phyloP scores from a whole-genome alignment of 257 asterid genomes.

The Verbena officinalis region DNA sequence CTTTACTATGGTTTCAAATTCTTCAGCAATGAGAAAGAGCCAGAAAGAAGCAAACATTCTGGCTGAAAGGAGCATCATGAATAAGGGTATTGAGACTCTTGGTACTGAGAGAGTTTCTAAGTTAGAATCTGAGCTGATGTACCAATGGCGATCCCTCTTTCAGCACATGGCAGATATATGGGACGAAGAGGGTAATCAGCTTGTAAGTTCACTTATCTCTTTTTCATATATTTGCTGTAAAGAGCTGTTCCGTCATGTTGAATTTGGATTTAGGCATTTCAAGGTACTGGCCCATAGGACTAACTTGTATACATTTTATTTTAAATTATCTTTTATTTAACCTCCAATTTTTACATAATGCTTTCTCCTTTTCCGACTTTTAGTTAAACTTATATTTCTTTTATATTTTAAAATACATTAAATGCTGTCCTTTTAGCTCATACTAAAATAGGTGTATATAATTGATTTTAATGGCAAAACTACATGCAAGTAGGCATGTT shows the following conservation, averaged over 20 bases:
- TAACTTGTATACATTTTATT: too few species aligned
- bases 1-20: background rate
- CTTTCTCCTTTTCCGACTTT: background rate
- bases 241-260: slow-evolving; percentile 1
- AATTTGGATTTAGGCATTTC: background rate
- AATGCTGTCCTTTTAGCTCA: background rate
- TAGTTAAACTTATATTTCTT: background rate
- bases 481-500: background rate
- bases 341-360: background rate
- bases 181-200: slow-evolving; percentile 63
- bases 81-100: slow-evolving; percentile 38
- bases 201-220: slow-evolving; percentile 50
- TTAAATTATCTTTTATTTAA: background rate
- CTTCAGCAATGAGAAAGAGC: slow-evolving; percentile 64
- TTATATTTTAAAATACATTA: background rate
- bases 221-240: background rate
- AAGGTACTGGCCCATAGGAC: too few species aligned
- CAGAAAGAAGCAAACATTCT: slow-evolving; percentile 75
- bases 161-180: slow-evolving; percentile 55
- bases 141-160: slow-evolving; percentile 83
- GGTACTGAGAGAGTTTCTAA: slow-evolving; percentile 41
- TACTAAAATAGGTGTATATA: background rate
- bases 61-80: slow-evolving; percentile 65
- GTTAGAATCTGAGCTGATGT: slow-evolving; percentile 59
- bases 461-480: background rate